Base-by-base conservation (phyloP, 139 green algal genomes). In the Klebsormidium nitens region DNA sequence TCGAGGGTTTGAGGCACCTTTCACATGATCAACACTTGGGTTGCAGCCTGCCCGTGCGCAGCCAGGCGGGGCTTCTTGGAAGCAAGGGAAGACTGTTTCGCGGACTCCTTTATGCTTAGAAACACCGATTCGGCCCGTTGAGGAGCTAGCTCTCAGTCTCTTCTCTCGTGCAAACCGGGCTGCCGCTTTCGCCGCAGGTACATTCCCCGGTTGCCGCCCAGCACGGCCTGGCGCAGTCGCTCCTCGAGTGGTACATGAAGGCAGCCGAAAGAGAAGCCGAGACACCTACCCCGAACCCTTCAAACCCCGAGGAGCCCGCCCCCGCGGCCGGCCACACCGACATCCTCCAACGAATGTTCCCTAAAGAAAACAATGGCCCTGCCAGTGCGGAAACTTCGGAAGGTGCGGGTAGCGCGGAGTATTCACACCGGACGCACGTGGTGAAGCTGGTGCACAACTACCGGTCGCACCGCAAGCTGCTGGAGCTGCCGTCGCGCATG, bases 391-490 rank as follows among this genome's bases (percentile, higher is more conserved):
- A 14, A 8, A 50, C 11, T 50, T 26, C 11, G 14, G 42, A 37
- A 26, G 36, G 28, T 49, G 58, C 6, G 23, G 4, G 26, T 35
- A 73, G 8, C 11, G n/a, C 37, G 23, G 59, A n/a, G 3, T 26
- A 74, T 14, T 14, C 8, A 49, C 3, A 61, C 39, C 39, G 28
- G 14, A 6, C 34, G 32, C 3, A 26, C 11, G n/a, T 71, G 29
- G 39, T 57, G n/a, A 74, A 74, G 66, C 66, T 74, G 19, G 11
- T 74, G 19, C 55, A 40, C 17, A 74, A 74, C 31, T 74, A 74
- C 42, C 55, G 66, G 11, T 32, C 66, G 8, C 31, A 74, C 29
- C 5, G 37, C 29, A 66, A 72, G 56, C 56, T 74, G 29, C 38
- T 74, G 5, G 66, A 74, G 66, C 66, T 74, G 5, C 66, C 66